phyloP scores from a whole-genome alignment of 2,329 filamentous ascomycete species.

The Colletotrichum orbiculare region DNA sequence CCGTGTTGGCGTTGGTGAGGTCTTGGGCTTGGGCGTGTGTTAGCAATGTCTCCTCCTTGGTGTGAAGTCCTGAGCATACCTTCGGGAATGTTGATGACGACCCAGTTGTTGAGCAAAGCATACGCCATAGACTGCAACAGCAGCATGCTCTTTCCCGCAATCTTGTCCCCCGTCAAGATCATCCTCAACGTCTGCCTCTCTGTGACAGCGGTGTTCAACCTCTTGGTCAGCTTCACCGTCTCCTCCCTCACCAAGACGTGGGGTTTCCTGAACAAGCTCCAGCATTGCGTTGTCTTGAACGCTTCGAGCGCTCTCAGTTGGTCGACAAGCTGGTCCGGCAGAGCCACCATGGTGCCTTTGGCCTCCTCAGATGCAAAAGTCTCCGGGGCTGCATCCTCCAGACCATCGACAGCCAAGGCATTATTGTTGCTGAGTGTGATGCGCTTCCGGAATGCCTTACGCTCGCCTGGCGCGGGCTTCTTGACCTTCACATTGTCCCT shows the following conservation, averaged over 20 bases:
- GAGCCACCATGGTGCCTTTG: slow-evolving; percentile 73
- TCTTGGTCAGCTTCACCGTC: slow-evolving; percentile 76
- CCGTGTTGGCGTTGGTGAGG: slow-evolving; percentile 80
- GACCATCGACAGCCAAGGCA: slow-evolving; percentile 79
- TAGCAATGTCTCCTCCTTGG: background rate
- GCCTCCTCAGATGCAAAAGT: slow-evolving; percentile 65
- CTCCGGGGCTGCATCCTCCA: slow-evolving; percentile 69
- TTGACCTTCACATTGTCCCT: slow-evolving; percentile 56
- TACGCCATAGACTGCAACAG: slow-evolving; percentile 86
- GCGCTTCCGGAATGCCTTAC: slow-evolving; percentile 87
- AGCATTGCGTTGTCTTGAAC: slow-evolving; percentile 91
- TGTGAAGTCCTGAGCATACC: slow-evolving; percentile 62
- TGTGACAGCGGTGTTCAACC: slow-evolving; percentile 67
- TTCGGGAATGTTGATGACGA: slow-evolving; percentile 90
- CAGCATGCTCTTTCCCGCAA: slow-evolving; percentile 88
- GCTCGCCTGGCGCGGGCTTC: slow-evolving; percentile 79
- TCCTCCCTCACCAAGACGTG: slow-evolving; percentile 82
- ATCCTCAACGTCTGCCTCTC: slow-evolving; percentile 68
- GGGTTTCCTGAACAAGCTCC: slow-evolving; percentile 86
- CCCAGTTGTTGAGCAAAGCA: slow-evolving; percentile 85
- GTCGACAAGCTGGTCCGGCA: slow-evolving; percentile 79
- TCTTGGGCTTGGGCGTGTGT: slow-evolving; percentile 73
- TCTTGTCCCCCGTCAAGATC: slow-evolving; percentile 78
- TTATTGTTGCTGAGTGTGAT: slow-evolving; percentile 96
- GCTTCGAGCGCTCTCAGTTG: slow-evolving; percentile 85